These are phyloP conservation scores for Echinosophora koreensis DNA, from an alignment of 306 rosid species.

Conservation along the genomic window DNA sequence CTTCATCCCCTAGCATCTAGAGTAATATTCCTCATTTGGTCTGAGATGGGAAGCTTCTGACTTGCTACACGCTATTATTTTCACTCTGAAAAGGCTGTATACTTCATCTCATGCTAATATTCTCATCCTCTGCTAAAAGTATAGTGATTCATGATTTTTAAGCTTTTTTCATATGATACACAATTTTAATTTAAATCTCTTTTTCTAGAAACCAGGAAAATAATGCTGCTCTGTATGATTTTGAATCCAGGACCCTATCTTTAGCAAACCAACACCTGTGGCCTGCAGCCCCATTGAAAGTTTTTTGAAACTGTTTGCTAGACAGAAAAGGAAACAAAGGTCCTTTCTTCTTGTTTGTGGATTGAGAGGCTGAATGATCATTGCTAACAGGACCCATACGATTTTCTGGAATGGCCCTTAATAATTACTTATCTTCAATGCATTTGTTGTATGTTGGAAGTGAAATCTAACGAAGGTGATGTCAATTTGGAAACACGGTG, in stretches of 20 bases:
- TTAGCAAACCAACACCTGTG: not conserved
- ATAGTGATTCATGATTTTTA: not conserved
- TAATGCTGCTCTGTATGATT: not conserved
- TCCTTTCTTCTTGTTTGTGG: no score
- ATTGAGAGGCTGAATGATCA: not conserved
- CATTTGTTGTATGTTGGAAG: not conserved
- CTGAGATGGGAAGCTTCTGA: constrained; percentile 7
- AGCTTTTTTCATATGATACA: no score
- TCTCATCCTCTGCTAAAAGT: not conserved
- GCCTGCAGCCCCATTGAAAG: not conserved
- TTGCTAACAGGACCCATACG: not conserved
- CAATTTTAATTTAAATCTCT: not conserved
- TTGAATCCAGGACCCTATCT: not conserved
- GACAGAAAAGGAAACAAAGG: no score
- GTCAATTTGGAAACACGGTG: not conserved
- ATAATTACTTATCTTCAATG: not conserved
- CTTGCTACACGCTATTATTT: not conserved
- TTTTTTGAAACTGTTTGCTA: not conserved
- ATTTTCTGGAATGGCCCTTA: not conserved
- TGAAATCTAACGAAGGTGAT: not conserved
- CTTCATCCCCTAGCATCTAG: constrained; percentile 7
- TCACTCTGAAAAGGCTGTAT: not conserved
- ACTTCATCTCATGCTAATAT: not conserved
- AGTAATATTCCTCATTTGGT: not conserved
- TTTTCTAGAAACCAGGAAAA: not conserved